A percentile compares a stretch with the other conserved stretches of the same genome.
These are phyloP conservation scores for Naganishia albida DNA, from an alignment of 1,284 basidiomycete genomes.

Conservation along the genomic window DNA sequence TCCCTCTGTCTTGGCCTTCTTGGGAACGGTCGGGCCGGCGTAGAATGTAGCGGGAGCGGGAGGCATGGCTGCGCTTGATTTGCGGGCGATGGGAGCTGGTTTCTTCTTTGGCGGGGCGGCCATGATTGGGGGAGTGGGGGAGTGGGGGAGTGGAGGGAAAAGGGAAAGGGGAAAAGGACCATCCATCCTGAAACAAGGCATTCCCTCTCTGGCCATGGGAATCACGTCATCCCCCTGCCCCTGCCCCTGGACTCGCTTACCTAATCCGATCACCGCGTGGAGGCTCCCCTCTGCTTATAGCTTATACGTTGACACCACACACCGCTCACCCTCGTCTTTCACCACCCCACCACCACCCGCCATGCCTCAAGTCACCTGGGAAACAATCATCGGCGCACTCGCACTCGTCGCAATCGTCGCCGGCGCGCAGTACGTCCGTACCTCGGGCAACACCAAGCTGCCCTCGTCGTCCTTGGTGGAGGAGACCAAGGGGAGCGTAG, in stretches of 20 bases:
- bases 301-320: background rate
- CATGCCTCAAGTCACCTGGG: conserved; percentile 30
- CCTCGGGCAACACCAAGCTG: conserved; percentile 5
- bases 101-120: conserved; percentile 8
- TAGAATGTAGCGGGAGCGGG: conserved; percentile 6
- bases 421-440: conserved; percentile 30
- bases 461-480: background rate
- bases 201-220: background rate
- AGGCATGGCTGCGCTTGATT: conserved; percentile 17
- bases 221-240: too few relatives aligned
- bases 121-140: background rate
- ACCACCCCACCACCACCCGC: background rate
- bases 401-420: conserved; percentile 30
- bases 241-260: too few relatives aligned
- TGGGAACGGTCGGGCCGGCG: conserved; percentile 19
- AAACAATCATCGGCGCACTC: conserved; percentile 32
- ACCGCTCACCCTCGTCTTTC: background rate
- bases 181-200: background rate
- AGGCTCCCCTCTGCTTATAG: background rate
- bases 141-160: background rate
- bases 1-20: background rate
- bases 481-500: conserved; percentile 2
- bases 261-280: too few relatives aligned
- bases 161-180: too few relatives aligned
- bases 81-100: conserved; percentile 16